A percentile compares a stretch with the other conserved stretches of the same genome.
These are phyloP conservation scores for Parathielavia appendiculata DNA, from an alignment of 495 filamentous ascomycete species.

Conservation along the genomic window DNA sequence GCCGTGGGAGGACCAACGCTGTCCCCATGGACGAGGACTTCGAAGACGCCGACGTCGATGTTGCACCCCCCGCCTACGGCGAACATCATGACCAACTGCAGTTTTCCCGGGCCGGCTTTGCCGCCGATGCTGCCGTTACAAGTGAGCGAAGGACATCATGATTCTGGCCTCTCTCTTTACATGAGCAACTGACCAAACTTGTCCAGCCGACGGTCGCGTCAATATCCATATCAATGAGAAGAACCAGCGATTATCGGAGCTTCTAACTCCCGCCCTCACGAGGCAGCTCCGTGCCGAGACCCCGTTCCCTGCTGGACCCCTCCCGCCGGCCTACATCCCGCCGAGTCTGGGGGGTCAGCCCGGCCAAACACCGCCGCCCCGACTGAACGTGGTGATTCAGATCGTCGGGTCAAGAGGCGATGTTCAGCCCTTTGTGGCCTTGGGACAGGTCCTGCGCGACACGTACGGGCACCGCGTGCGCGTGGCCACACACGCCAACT, in stretches of 20 bases:
- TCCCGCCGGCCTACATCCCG: conserved; percentile 58
- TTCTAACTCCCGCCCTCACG: conserved; percentile 61
- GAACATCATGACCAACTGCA: conserved; percentile 42
- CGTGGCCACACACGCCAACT: conserved; percentile 63
- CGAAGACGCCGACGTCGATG: conserved; percentile 29
- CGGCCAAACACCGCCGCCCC: conserved; percentile 52
- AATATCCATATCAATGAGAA: conserved; percentile 71
- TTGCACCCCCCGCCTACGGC: conserved; percentile 43
- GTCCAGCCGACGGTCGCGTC: conserved; percentile 60
- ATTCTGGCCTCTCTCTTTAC: background rate
- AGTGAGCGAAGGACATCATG: conserved; percentile 20
- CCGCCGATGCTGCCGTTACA: conserved; percentile 44
- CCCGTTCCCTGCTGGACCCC: conserved; percentile 32
- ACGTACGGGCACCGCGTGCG: conserved; percentile 65
- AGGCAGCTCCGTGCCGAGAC: conserved; percentile 50
- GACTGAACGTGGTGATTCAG: conserved; percentile 71
- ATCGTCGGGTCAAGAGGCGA: conserved; percentile 73
- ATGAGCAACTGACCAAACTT: background rate
- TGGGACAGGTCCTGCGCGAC: conserved; percentile 64
- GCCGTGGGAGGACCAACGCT: conserved; percentile 18
- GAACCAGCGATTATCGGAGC: conserved; percentile 54
- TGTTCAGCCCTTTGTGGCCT: conserved; percentile 69
- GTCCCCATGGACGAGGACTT: conserved; percentile 26
- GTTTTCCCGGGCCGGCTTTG: conserved; percentile 45
- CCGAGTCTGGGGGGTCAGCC: conserved; percentile 54